Evolutionary conservation across 176 grass and related monocot genomes (phyloP), one percentile per base, ranked within the genome.

Genomic region (Oryza punctata): DNA sequence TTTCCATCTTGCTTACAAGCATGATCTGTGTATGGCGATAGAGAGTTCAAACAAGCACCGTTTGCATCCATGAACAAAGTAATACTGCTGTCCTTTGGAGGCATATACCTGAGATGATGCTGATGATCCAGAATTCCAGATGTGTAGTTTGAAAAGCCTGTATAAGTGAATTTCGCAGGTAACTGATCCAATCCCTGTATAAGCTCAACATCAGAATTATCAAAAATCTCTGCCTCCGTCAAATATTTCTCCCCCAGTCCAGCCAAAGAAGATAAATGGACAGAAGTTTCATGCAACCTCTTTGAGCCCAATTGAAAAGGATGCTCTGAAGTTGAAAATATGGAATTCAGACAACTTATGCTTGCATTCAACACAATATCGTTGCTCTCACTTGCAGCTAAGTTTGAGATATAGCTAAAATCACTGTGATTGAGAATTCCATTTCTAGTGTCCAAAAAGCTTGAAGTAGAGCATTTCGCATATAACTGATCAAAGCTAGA

Each of bases 1-100:
- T 72, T 76, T 76, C 35, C 72, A 80, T 81, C 72, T 52, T 73
- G 76, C 57, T 85, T 71, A 92, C 72, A 89, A 77, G 47, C 45
- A 63, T 60, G 40, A 46, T 65, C 76, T 78, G 84, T 63, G 77
- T 64, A 79, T 59, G 69, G 78, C 75, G 70, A 76, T 6, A 72
- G n/a, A 59, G 76, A 37, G 45, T 85, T 63, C 81, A 85, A 67
- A 72, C 47, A 59, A 69, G n/a, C 6, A 6, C 61, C 63, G 41
- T 81, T 69, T 82, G 70, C 78, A 78, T 67, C 82, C 38, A 49
- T 25, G 46, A 23, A 52, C 28, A 88, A 71, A 72, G 71, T 67
- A 18, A 38, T 74, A 12, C 29, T 33, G 3, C 5, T 68, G 27
- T 52, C 78, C 37, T 77, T 63, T 26, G 6, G 82, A 80, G 45